phyloP scores from a whole-genome alignment of 2,329 filamentous ascomycete species.

The Lachnellula hyalina region DNA sequence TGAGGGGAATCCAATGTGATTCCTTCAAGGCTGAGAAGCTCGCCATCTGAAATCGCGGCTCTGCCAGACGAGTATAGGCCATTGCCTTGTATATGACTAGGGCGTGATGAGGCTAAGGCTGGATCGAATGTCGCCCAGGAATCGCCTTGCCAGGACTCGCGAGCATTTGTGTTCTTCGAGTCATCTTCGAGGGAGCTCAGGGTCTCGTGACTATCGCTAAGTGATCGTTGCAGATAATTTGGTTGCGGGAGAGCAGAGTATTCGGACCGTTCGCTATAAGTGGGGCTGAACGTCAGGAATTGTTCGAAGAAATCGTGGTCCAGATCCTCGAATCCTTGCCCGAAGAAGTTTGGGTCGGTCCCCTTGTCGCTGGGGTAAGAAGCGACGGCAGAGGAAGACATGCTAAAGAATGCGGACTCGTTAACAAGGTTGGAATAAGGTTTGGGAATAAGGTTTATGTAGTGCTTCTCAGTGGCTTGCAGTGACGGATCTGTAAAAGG shows the following conservation, averaged over 20 bases:
- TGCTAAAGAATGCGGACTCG: constrained; percentile 11
- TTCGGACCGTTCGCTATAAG: constrained; percentile 33
- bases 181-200: constrained; percentile 17
- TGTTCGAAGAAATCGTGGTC: constrained; percentile 59
- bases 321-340: constrained; percentile 43
- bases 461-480: constrained; percentile 15
- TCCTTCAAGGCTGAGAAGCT: constrained; percentile 28
- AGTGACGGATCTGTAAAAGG: constrained; percentile 14
- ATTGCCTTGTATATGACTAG: constrained; percentile 7
- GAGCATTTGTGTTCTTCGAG: constrained; percentile 4
- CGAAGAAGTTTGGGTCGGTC: constrained; percentile 40
- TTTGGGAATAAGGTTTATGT: constrained; percentile 4
- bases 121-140: constrained; percentile 13
- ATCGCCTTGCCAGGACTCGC: constrained; percentile 13
- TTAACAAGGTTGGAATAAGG: constrained; percentile 3
- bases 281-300: constrained; percentile 54
- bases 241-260: constrained; percentile 42
- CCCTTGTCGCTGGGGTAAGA: constrained; percentile 42
- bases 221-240: constrained; percentile 44
- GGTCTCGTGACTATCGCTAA: constrained; percentile 31
- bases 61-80: constrained; percentile 25
- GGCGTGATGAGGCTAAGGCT: constrained; percentile 14
- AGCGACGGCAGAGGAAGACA: constrained; percentile 24
- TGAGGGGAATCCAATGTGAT: constrained; percentile 26
- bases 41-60: constrained; percentile 29